Conservation (phyloP, 2,329 filamentous ascomycete species). For the Leptographium lundbergii region DNA sequence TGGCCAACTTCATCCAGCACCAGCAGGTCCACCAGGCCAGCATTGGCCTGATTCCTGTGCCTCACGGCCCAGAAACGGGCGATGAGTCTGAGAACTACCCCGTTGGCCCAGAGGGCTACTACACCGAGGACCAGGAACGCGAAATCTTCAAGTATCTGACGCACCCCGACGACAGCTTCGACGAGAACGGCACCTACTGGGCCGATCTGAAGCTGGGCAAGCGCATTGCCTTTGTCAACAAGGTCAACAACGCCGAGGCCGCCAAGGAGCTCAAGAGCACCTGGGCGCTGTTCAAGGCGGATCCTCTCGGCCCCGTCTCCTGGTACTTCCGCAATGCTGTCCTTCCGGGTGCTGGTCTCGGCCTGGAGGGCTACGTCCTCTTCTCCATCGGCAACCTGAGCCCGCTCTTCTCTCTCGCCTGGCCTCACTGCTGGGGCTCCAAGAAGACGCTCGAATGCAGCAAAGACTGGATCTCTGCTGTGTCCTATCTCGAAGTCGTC, state of each 20-base stretch:
- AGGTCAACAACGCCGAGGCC: constrained; percentile 60
- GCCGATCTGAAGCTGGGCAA: constrained; percentile 65
- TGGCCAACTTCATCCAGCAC: constrained; percentile 25
- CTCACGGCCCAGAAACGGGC: constrained; percentile 37
- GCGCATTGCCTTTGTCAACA: constrained; percentile 62
- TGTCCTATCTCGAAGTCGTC: constrained; percentile 84
- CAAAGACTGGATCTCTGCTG: constrained; percentile 66
- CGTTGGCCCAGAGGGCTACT: constrained; percentile 20
- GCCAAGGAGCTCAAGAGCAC: constrained; percentile 53
- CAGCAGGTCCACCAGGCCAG: constrained; percentile 27
- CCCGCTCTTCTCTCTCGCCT: constrained; percentile 65
- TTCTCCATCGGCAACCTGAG: constrained; percentile 94
- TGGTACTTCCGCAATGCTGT: constrained; percentile 89
- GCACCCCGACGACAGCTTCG: constrained; percentile 81
- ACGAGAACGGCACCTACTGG: constrained; percentile 77
- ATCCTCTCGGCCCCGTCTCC: constrained; percentile 69
- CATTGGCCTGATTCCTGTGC: constrained; percentile 42
- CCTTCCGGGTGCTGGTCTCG: constrained; percentile 80
- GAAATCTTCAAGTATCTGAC: constrained; percentile 66
- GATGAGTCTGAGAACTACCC: constrained; percentile 36
- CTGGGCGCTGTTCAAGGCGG: constrained; percentile 70
- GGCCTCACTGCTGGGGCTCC: constrained; percentile 63
- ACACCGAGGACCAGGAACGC: constrained; percentile 36
- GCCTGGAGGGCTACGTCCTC: constrained; percentile 88
- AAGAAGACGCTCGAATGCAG: constrained; percentile 47